Base-by-base conservation (phyloP, 805 yeast genomes). In the Hyphopichia homilentoma region DNA sequence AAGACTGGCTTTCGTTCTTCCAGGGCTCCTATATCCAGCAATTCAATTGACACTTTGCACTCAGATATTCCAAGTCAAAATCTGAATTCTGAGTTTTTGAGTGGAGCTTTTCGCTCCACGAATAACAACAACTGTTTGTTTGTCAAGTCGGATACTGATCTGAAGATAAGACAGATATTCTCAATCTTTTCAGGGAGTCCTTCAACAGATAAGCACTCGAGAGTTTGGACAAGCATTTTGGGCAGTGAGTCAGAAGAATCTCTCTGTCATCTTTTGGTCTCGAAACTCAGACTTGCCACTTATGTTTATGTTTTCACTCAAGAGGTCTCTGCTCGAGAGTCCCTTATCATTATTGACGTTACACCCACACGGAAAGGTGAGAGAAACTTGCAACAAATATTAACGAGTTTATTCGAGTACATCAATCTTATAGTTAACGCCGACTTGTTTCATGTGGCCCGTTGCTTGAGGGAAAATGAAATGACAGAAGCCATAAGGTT, bases 181-280 rank as follows among this genome's bases (percentile, higher is more conserved):
- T 80, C 78, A 1, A 38, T 65, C 1, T 17, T 34, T 5, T 7
- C 21, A 16, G 16, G 11, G 9, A 9, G n/a, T 6, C 30, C 30
- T 12, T 19, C 6, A 5, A 14, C 27, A 6, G 32, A 32, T 4
- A 47, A 66, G 7, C 65, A 59, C 27, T 54, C 60, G 19, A 52
- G 53, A 7, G 50, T 68, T 3, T 77, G 86, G 81, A 67, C 77
- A 33, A 72, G 73, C 29, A 33, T 81, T 0, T 54, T 81, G 30
- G 90, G 90, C 1, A 79, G 77, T 50, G 90, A 83, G 54, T 55
- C 77, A 4, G 35, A 42, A 2, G 70, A 70, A 0, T 73, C 86
- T 0, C 47, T 82, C 5, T 69, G 70, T 39, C 52, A 65, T 4
- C 47, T 44, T 12, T 52, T 79, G 7, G 57, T 56, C 14, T 30